A percentile compares a stretch with the other conserved stretches of the same genome.
Evolutionary conservation across 2,329 filamentous ascomycete genomes (phyloP).

Genomic region (Colletotrichum sp.): DNA sequence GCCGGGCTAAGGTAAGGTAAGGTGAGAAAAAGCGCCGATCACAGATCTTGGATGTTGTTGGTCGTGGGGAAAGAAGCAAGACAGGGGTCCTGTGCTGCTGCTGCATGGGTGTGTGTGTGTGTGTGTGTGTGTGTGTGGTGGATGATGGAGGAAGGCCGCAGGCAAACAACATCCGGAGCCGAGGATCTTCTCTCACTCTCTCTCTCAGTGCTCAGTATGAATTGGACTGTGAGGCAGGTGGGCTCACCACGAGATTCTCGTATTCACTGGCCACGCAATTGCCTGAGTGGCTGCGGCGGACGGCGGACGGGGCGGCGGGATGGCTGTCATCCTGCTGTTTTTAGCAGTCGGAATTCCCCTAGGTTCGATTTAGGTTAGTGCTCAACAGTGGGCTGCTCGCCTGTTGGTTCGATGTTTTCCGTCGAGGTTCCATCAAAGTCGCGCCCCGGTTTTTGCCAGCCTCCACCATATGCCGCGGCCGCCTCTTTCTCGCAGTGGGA

Average conservation of each 20-base stretch:
- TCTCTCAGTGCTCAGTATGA: neutral
- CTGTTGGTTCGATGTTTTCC: neutral
- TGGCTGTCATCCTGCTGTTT: conserved; percentile 8
- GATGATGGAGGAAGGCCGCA: neutral
- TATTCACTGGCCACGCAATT: conserved; percentile 8
- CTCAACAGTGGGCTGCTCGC: neutral
- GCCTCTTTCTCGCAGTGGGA: neutral
- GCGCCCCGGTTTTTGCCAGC: neutral
- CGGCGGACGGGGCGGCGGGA: neutral
- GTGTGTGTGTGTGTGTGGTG: neutral
- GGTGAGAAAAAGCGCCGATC: conserved; percentile 7
- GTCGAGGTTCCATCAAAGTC: neutral
- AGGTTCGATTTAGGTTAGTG: neutral
- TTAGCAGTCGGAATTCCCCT: neutral
- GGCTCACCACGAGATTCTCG: neutral
- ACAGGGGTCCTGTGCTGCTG: neutral
- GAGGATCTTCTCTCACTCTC: neutral
- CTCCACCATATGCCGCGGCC: neutral
- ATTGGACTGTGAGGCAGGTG: neutral
- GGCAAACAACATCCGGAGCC: neutral
- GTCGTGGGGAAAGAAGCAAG: conserved; percentile 3
- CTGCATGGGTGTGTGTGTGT: neutral
- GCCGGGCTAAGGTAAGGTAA: neutral
- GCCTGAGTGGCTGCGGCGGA: neutral
- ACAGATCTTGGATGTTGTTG: conserved; percentile 3